These are phyloP conservation scores for Darksidea phi DNA, from an alignment of 495 filamentous ascomycete species.

Conservation along the genomic window DNA sequence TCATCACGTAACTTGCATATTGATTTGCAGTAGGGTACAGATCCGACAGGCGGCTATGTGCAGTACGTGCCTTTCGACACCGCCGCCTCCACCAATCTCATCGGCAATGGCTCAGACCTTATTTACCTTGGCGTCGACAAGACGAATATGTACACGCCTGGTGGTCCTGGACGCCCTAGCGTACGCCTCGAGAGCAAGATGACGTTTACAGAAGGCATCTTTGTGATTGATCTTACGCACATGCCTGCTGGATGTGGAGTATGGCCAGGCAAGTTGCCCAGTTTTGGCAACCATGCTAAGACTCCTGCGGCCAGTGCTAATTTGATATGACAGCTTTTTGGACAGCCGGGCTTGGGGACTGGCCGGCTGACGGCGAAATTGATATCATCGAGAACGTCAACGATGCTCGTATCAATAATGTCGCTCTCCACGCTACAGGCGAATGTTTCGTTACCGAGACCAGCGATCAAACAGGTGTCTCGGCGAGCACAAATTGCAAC, in stretches of 20 bases:
- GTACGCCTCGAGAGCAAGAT: conserved; percentile 43
- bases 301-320: conserved; percentile 37
- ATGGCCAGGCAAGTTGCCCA: conserved; percentile 30
- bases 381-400: conserved; percentile 62
- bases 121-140: conserved; percentile 42
- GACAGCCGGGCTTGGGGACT: conserved; percentile 48
- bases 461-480: conserved; percentile 13
- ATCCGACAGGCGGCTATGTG: conserved; percentile 19
- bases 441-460: conserved; percentile 7
- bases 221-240: conserved; percentile 44
- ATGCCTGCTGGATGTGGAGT: conserved; percentile 45
- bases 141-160: conserved; percentile 22
- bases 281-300: neutral
- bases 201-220: conserved; percentile 40
- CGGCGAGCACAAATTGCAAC: conserved; percentile 18
- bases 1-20: no score
- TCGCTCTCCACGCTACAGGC: conserved; percentile 20
- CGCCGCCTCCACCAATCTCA: conserved; percentile 23
- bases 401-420: conserved; percentile 13
- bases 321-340: conserved; percentile 32
- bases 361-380: conserved; percentile 68
- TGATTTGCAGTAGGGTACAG: neutral
- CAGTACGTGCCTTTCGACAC: conserved; percentile 13
- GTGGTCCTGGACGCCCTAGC: conserved; percentile 38
- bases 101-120: conserved; percentile 29